Percentiles rank a stretch among this genome's conserved stretches.
phyloP scores from a whole-genome alignment of 73 alveolate species.

The Paramecium caudatum region DNA sequence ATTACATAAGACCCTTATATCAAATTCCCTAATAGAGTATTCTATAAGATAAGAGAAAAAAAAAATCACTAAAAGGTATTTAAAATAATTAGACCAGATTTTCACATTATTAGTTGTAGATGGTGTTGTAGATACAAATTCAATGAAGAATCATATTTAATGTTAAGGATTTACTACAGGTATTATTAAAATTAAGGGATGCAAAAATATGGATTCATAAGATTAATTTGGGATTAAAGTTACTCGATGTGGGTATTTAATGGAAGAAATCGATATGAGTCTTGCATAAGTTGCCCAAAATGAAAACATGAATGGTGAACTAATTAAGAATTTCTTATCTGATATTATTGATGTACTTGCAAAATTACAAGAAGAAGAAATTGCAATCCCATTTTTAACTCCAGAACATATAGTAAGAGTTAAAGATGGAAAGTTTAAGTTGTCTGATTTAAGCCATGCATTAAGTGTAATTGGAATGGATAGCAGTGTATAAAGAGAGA shows the following conservation, averaged over 20 bases:
- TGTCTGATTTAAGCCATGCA: conserved; percentile 38
- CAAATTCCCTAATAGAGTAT: not conserved
- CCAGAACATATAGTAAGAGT: conserved; percentile 58
- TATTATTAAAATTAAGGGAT: conserved; percentile 24
- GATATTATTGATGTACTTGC: conserved; percentile 8
- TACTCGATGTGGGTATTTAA: not conserved
- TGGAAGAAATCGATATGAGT: not conserved
- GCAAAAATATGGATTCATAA: conserved; percentile 13
- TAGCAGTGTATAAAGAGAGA: conserved; percentile 22
- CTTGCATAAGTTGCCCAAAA: not conserved
- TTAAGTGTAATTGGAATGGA: conserved; percentile 46
- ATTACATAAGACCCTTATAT: conserved; percentile 21
- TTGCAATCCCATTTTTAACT: conserved; percentile 46
- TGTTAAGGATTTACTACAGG: conserved; percentile 22
- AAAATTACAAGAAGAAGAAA: conserved; percentile 19
- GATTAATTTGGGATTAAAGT: conserved; percentile 54
- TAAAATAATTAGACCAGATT: not conserved
- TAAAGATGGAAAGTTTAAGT: conserved; percentile 40
- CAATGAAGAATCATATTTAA: conserved; percentile 4
- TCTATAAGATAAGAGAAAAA: conserved; percentile 41
- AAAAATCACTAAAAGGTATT: conserved; percentile 23
- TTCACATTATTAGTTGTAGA: conserved; percentile 29
- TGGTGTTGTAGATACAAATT: conserved; percentile 1
- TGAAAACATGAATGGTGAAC: not conserved
- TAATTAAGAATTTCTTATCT: not conserved